These are phyloP conservation scores for Colletotrichum agaves DNA, from an alignment of 2,329 filamentous ascomycete genomes.

Conservation along the genomic window DNA sequence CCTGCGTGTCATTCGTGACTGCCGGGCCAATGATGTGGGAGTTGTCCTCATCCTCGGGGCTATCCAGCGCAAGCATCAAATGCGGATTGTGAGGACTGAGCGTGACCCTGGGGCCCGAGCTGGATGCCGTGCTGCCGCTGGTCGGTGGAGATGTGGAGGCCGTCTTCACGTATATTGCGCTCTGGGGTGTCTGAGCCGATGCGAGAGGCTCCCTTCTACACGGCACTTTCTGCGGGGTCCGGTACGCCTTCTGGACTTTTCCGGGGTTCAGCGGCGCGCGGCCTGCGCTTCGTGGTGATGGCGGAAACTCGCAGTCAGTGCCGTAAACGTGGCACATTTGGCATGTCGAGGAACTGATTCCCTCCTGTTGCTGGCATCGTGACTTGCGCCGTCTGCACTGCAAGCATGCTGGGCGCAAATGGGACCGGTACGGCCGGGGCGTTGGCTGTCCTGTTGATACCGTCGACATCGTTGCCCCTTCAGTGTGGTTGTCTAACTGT, in stretches of 20 bases:
- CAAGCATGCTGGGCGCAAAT: slow-evolving; percentile 69
- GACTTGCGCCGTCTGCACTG: slow-evolving; percentile 70
- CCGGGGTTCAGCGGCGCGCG: slow-evolving; percentile 32
- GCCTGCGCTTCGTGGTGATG: slow-evolving; percentile 30
- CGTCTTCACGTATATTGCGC: background rate
- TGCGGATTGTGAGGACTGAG: slow-evolving; percentile 38
- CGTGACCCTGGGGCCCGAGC: slow-evolving; percentile 23
- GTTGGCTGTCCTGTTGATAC: slow-evolving; percentile 22
- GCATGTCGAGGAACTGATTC: slow-evolving; percentile 62
- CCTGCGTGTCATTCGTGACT: slow-evolving; percentile 68
- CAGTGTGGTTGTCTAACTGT: background rate
- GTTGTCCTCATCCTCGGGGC: slow-evolving; percentile 53
- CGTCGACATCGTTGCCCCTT: slow-evolving; percentile 18
- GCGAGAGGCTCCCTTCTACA: slow-evolving; percentile 30
- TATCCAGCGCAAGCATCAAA: slow-evolving; percentile 40
- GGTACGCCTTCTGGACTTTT: slow-evolving; percentile 33
- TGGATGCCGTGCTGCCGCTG: slow-evolving; percentile 17
- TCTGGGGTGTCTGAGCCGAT: slow-evolving; percentile 11
- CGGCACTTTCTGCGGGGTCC: slow-evolving; percentile 16
- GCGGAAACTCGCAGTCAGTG: slow-evolving; percentile 65
- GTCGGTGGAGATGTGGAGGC: slow-evolving; percentile 18
- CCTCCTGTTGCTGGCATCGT: slow-evolving; percentile 64
- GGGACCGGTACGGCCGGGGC: slow-evolving; percentile 67
- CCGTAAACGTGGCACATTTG: slow-evolving; percentile 68
- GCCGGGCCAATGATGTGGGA: slow-evolving; percentile 69